Percentiles rank a stretch among this genome's conserved stretches.
phyloP scores from a whole-genome alignment of 352 stramenopile genomes.

The Pythium phragmiticola region DNA sequence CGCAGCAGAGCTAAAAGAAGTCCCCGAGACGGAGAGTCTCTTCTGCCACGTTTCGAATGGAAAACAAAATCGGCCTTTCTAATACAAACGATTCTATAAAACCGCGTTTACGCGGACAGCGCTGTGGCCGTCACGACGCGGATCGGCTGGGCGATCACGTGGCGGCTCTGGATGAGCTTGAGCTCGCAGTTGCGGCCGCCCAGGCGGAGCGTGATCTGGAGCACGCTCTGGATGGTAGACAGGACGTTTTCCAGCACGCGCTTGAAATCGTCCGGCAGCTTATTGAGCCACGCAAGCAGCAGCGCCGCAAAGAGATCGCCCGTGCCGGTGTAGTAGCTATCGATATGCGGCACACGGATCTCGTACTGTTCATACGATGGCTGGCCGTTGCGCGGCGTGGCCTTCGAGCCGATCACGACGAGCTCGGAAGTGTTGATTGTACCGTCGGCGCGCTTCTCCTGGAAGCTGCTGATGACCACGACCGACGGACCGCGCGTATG shows the following conservation, averaged over 20 bases:
- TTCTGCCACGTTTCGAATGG: not conserved
- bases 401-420: slow-evolving; percentile 68
- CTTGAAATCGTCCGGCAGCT: slow-evolving; percentile 61
- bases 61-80: slow-evolving; percentile 1
- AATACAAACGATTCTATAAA: not conserved
- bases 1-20: slow-evolving; percentile 6
- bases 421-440: slow-evolving; percentile 36
- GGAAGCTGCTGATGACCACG: slow-evolving; percentile 84
- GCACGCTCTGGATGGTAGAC: slow-evolving; percentile 79
- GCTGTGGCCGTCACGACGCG: slow-evolving; percentile 49
- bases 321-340: slow-evolving; percentile 84
- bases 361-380: slow-evolving; percentile 69
- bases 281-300: slow-evolving; percentile 78
- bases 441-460: slow-evolving; percentile 34
- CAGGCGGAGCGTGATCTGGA: slow-evolving; percentile 61
- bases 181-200: slow-evolving; percentile 74
- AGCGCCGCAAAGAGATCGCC: slow-evolving; percentile 81
- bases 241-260: slow-evolving; percentile 71
- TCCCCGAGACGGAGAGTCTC: not conserved
- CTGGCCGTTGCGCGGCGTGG: not conserved
- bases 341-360: slow-evolving; percentile 72
- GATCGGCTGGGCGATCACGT: slow-evolving; percentile 61
- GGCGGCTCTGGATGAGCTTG: slow-evolving; percentile 79
- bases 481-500: slow-evolving; percentile 68
- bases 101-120: slow-evolving; percentile 19